Conservation (phyloP, 2,329 filamentous ascomycete species). For the Hypoxylon sp. region DNA sequence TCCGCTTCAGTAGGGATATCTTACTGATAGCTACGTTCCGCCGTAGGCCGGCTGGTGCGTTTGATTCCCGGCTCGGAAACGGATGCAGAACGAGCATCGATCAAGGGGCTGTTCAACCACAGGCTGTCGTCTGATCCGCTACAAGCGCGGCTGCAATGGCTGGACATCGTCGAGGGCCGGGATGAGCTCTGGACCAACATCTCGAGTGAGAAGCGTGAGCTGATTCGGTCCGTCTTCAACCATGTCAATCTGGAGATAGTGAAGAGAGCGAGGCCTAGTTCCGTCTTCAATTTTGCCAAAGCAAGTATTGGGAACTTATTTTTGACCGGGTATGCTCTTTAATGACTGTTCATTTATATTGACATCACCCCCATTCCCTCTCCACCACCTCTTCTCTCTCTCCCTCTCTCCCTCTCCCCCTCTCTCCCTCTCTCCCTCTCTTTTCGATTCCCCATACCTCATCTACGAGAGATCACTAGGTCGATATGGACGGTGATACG, state of each 20-base stretch:
- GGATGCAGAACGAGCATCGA: slow-evolving; percentile 77
- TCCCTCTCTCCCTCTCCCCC: neutral
- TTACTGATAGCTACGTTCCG: slow-evolving; percentile 9
- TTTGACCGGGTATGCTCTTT: slow-evolving; percentile 72
- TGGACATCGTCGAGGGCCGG: slow-evolving; percentile 87
- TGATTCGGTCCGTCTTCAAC: slow-evolving; percentile 83
- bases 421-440: neutral
- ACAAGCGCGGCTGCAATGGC: slow-evolving; percentile 83
- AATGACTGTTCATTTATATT: neutral
- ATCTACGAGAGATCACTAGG: neutral
- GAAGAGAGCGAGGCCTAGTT: slow-evolving; percentile 79
- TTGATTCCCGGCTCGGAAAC: slow-evolving; percentile 80
- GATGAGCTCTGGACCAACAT: slow-evolving; percentile 82
- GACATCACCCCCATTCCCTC: neutral
- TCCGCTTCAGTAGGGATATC: neutral
- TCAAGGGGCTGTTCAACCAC: slow-evolving; percentile 90
- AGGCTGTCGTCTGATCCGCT: slow-evolving; percentile 75
- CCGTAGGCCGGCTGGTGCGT: slow-evolving; percentile 84
- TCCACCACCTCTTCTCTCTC: neutral
- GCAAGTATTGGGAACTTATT: slow-evolving; percentile 86
- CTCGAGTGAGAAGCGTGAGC: slow-evolving; percentile 79
- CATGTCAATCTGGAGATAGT: slow-evolving; percentile 83
- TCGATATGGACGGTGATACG: neutral
- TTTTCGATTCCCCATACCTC: too few relatives aligned
- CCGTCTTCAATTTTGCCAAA: slow-evolving; percentile 82